These are phyloP conservation scores for Eucalyptus erythrocorys DNA, from an alignment of 345 rosid genomes.

Conservation along the genomic window DNA sequence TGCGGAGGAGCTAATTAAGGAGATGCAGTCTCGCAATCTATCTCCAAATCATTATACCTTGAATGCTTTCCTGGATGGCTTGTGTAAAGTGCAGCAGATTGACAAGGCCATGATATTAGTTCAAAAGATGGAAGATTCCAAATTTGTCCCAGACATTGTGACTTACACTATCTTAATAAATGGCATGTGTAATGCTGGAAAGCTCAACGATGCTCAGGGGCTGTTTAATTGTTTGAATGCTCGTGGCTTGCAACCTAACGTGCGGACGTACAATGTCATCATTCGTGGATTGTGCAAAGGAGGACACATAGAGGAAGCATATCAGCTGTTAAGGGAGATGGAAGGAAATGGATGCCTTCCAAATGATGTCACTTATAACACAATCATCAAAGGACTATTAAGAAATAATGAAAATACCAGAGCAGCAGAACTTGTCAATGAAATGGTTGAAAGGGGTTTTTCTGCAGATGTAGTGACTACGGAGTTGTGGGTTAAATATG, in stretches of 20 bases:
- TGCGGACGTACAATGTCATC: not conserved
- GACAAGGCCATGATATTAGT: not conserved
- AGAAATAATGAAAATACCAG: not conserved
- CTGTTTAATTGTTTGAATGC: not conserved
- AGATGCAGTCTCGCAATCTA: not conserved
- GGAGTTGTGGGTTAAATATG: not conserved
- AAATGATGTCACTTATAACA: not conserved
- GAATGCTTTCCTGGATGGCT: not conserved
- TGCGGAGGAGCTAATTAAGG: not conserved
- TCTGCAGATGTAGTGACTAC: not conserved
- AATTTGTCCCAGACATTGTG: not conserved
- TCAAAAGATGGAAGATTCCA: not conserved
- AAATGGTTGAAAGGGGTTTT: not conserved
- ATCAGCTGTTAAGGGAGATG: not conserved
- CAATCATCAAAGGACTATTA: not conserved
- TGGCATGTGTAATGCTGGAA: not conserved
- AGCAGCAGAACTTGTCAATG: not conserved
- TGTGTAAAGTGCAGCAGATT: not conserved
- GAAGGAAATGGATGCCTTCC: not conserved
- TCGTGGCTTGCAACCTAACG: not conserved
- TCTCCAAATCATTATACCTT: not conserved
- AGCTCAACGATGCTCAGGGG: not conserved
- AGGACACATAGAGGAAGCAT: not conserved
- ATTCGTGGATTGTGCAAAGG: not conserved
- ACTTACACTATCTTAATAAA: not conserved